These are phyloP conservation scores for Didymella arachidicola DNA, from an alignment of 2,329 filamentous ascomycete species.

Conservation along the genomic window DNA sequence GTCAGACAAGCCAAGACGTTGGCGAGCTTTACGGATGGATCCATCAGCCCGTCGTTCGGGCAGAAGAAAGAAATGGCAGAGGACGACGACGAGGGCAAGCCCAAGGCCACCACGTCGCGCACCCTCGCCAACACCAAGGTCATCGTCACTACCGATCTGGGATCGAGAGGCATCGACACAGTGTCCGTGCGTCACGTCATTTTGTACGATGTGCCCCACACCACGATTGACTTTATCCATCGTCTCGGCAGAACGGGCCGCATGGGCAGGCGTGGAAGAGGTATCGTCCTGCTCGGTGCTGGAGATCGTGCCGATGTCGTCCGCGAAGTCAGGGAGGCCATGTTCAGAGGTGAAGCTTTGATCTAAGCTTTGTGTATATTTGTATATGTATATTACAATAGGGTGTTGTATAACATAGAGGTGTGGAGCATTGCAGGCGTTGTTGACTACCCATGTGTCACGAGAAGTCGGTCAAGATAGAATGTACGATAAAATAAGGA, in stretches of 20 bases:
- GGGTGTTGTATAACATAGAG: background rate
- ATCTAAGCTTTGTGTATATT: conserved; percentile 46
- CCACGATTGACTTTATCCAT: conserved; percentile 97
- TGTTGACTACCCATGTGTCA: background rate
- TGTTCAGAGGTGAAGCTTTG: conserved; percentile 60
- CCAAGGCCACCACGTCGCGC: conserved; percentile 40
- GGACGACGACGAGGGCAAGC: background rate
- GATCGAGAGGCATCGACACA: conserved; percentile 93
- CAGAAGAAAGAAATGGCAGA: conserved; percentile 1
- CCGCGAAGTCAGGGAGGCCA: conserved; percentile 83
- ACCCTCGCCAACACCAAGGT: conserved; percentile 81
- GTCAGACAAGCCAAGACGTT: conserved; percentile 80
- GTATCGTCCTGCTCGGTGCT: conserved; percentile 88
- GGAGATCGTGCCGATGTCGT: conserved; percentile 90
- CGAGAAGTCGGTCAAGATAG: background rate
- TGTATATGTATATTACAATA: background rate
- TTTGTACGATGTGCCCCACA: conserved; percentile 96
- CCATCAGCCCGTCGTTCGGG: conserved; percentile 16
- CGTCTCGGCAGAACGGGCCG: conserved; percentile 88
- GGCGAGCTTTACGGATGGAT: conserved; percentile 66
- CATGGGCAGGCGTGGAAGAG: conserved; percentile 89
- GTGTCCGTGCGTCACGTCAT: conserved; percentile 89
- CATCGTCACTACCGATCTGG: conserved; percentile 91
- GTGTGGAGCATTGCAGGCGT: background rate
- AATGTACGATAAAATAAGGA: background rate